Base-by-base conservation (phyloP, 116 monocot genomes). In the Dioscorea cayenensis region DNA sequence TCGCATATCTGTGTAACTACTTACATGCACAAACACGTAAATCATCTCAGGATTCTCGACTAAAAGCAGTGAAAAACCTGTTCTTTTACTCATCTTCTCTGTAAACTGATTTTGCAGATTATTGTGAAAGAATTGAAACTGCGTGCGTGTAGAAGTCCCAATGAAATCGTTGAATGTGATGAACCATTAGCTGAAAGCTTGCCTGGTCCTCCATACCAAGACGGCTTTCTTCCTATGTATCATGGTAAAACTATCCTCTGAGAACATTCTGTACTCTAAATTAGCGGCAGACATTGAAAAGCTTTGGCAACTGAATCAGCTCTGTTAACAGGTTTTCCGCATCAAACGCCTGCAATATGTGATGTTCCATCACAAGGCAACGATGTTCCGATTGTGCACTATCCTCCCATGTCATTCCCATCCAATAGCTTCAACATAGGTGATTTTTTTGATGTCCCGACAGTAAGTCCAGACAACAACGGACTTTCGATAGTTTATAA, bases 71-170 rank as follows among this genome's bases (percentile, higher is more conserved):
- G 6, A 12, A 3, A 43, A 12, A 12, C 43, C 8, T 43, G 43
- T 43, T 6, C 43, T 43, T 43, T 43, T 43, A 43, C 43, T 43
- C 43, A 43, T 43, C 43, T 43, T 43, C 43, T 25, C 43, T 43
- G 11, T 43, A 43, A 43, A 43, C 11, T 12, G 5, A 16, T 55
- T 11, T 72, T 78, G 60, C 80, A 89, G 89, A 71, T 69, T 66
- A n/a, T 76, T 60, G 76, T 85, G 35, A 67, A 81, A 48, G 77
- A 78, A 55, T 51, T 85, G 51, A 83, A 81, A 78, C 72, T 78
- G 65, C 28, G 81, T 68, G 83, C 83, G 21, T 89, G 77, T 71
- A 73, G 71, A 49, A 81, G 70, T 69, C 73, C 76, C 5, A 75
- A 74, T 21, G 61, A 61, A 27, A 83, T 89, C 68, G 43, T 74